phyloP scores from a whole-genome alignment of 176 grass and related monocot species.

The Carex myosuroides region DNA sequence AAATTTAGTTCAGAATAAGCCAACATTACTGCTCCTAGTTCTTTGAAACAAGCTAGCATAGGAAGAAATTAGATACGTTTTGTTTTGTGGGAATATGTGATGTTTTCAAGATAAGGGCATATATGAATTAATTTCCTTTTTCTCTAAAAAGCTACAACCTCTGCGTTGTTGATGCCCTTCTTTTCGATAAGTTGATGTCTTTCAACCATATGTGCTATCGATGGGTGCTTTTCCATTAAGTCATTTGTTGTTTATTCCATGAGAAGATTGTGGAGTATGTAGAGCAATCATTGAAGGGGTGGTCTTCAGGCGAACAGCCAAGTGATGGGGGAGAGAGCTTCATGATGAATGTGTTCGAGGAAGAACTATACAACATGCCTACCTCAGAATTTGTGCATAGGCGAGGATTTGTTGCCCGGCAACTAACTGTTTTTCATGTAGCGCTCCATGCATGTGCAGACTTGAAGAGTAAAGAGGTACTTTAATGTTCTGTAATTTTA shows the following conservation, averaged over 20 bases:
- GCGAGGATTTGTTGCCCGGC: slow-evolving; percentile 54
- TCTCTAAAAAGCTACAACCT: background rate
- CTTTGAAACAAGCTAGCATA: background rate
- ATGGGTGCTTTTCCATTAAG: background rate
- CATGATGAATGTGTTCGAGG: slow-evolving; percentile 98
- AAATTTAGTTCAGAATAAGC: background rate
- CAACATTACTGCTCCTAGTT: background rate
- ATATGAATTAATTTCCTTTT: background rate
- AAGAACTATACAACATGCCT: slow-evolving; percentile 92
- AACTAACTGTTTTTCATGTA: slow-evolving; percentile 82
- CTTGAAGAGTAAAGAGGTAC: slow-evolving; percentile 75
- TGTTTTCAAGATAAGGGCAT: background rate
- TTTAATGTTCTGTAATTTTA: background rate
- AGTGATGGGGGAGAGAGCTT: slow-evolving; percentile 82
- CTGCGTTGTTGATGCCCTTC: background rate
- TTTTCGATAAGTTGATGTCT: background rate
- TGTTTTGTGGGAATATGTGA: background rate
- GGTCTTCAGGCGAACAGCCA: slow-evolving; percentile 67
- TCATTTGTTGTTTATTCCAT: slow-evolving; percentile 18
- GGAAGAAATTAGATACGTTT: background rate
- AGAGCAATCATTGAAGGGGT: slow-evolving; percentile 81
- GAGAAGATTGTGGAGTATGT: slow-evolving; percentile 89
- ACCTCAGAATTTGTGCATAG: slow-evolving; percentile 82
- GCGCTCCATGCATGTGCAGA: slow-evolving; percentile 93
- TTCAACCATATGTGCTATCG: background rate